These are phyloP conservation scores for Polygonum maritimum DNA, from an alignment of 148 eudicot genomes.

Conservation along the genomic window DNA sequence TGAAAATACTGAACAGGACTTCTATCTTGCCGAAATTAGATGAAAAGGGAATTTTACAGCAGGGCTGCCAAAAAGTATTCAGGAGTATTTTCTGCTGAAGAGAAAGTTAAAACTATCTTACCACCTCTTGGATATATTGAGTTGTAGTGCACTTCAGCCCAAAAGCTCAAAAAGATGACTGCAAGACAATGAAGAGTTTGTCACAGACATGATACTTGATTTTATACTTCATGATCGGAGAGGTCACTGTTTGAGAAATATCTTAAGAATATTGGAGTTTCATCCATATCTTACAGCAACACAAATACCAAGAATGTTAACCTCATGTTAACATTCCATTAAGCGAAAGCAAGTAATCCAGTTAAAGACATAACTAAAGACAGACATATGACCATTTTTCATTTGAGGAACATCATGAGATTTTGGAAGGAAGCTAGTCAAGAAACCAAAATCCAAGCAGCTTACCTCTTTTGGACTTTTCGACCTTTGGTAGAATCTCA, in stretches of 20 bases:
- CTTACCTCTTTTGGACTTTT: conserved; percentile 68
- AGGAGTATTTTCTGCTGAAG: background rate
- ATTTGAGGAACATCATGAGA: background rate
- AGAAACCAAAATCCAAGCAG: background rate
- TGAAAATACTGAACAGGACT: background rate
- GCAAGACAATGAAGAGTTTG: background rate
- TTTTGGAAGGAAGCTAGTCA: background rate
- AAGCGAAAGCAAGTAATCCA: background rate
- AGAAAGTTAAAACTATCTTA: background rate
- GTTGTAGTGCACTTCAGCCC: conserved; percentile 14
- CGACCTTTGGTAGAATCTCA: conserved; percentile 73
- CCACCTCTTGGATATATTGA: conserved; percentile 10
- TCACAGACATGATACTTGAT: background rate
- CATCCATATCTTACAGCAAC: background rate
- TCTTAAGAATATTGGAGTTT: background rate
- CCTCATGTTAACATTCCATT: background rate
- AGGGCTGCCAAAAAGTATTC: background rate
- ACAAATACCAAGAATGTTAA: background rate
- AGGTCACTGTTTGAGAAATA: background rate
- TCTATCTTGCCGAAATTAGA: background rate
- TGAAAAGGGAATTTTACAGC: background rate
- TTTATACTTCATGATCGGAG: background rate
- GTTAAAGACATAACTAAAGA: background rate
- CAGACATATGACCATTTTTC: background rate
- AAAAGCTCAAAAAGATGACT: conserved; percentile 11